Percentiles rank a stretch among this genome's conserved stretches.
Evolutionary conservation across 2,329 filamentous ascomycete species (phyloP).

Genomic region (Trichoderma sp.): DNA sequence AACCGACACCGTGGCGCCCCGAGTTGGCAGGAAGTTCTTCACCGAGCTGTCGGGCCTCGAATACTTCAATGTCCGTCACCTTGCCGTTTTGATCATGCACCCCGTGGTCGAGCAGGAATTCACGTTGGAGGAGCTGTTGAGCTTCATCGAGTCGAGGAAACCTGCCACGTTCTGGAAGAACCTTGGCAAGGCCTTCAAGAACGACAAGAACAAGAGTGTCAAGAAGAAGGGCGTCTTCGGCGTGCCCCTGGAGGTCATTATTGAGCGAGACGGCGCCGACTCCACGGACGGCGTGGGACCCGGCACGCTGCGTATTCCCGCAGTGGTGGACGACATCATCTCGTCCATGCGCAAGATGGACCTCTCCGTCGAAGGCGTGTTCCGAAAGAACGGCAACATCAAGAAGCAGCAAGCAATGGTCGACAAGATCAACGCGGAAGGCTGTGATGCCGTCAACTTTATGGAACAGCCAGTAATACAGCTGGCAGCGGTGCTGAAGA

Average conservation of each 20-base stretch:
- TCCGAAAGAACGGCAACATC: conserved; percentile 99
- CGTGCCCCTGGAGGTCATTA: conserved; percentile 81
- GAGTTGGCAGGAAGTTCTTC: conserved; percentile 78
- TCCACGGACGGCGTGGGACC: conserved; percentile 97
- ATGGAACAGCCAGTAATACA: conserved; percentile 90
- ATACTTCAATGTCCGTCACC: conserved; percentile 95
- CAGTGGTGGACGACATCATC: conserved; percentile 92
- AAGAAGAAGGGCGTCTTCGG: conserved; percentile 97
- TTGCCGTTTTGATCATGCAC: conserved; percentile 93
- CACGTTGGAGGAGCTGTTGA: conserved; percentile 87
- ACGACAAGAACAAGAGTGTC: conserved; percentile 71
- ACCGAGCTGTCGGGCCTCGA: conserved; percentile 93
- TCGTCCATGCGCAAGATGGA: conserved; percentile 98
- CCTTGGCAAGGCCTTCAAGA: conserved; percentile 94
- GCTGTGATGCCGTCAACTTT: conserved; percentile 82
- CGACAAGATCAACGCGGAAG: conserved; percentile 82
- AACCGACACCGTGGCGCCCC: conserved; percentile 57
- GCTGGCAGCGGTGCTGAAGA: conserved; percentile 89
- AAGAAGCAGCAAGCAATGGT: conserved; percentile 86
- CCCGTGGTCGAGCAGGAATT: conserved; percentile 88
- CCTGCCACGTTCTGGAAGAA: conserved; percentile 95
- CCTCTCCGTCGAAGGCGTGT: conserved; percentile 96
- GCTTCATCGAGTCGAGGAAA: conserved; percentile 90
- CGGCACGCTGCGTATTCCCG: conserved; percentile 84
- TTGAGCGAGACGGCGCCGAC: conserved; percentile 92